Evolutionary conservation across 345 rosid genomes (phyloP), one percentile per base, ranked within the genome.

Genomic region (Raphanus raphanistrum): DNA sequence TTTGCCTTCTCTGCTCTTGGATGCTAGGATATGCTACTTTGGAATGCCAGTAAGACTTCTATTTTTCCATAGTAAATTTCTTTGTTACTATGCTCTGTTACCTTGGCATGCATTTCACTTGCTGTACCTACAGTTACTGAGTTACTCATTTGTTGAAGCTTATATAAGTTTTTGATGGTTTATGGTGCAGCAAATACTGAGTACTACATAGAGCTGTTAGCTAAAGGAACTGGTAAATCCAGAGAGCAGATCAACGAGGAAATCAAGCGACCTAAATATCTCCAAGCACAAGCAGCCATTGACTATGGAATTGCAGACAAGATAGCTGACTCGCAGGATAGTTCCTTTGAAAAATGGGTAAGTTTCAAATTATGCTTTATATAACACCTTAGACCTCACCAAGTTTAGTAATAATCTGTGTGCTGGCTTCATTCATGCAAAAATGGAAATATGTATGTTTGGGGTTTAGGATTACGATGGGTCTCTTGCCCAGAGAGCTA

Each of bases 271-370:
- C 88, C 92, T 35, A 90, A 89, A 65, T 92, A 83, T 84, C 80
- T 92, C 29, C 83, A 75, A 29, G 91, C 92, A 31, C 84, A 90
- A 74, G 88, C 84, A 83, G 97, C 95, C n/a, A 86, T 92, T 32
- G 97, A 88, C 50, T 90, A 90, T 73, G 98, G 98, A 58, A 70
- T 94, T 52, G 98, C 87, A 31, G 98, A 94, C 85, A 90, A 90
- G 84, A 81, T 90, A 62, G 79, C 89, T 13, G 85, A 82, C 84
- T 82, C 90, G 1, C 82, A 74, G 59, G 90, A 90, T 69, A 65
- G 68, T 28, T 87, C 90, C 9, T 93, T 79, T 16, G 88, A 89
- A 82, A 88, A 83, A 80, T 77, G 88, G 89, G 96, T 90, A 88
- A 64, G 58, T 17, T 65, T 68, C 58, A 54, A 26, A 15, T 16